phyloP scores from a whole-genome alignment of 345 rosid species.

The Barbarea vulgaris region DNA sequence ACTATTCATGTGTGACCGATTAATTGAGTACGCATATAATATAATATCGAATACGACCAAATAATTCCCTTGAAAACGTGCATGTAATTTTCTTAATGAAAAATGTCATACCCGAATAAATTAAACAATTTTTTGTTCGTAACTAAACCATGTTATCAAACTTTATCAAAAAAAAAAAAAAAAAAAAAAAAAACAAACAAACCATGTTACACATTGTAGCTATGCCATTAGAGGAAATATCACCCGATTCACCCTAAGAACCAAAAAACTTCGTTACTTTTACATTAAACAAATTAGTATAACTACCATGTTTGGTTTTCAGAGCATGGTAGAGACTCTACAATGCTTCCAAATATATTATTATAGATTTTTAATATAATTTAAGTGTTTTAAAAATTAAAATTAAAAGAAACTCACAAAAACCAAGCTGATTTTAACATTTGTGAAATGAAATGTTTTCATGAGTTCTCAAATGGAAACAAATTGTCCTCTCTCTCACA shows the following conservation, averaged over 20 bases:
- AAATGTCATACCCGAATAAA: constrained; percentile 24
- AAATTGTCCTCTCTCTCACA: no score
- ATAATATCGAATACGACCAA: constrained; percentile 9
- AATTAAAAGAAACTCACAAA: no score
- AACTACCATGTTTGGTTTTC: background rate
- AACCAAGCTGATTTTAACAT: no score
- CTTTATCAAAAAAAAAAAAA: no score
- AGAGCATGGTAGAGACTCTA: no score
- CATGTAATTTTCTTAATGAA: constrained; percentile 6
- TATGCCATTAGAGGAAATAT: background rate
- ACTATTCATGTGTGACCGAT: background rate
- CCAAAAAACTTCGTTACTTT: background rate
- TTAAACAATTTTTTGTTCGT: background rate
- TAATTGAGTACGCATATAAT: constrained; percentile 6
- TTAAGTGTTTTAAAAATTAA: no score
- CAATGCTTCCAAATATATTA: no score
- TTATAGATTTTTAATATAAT: no score
- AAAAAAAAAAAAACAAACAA: no score
- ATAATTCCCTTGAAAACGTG: constrained; percentile 13
- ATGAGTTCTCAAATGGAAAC: no score
- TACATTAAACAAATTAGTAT: background rate
- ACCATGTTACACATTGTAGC: background rate
- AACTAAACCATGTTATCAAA: no score
- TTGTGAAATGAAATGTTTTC: no score
- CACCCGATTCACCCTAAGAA: background rate